These are phyloP conservation scores for Nissolia schottii DNA, from an alignment of 306 rosid genomes.

Conservation along the genomic window DNA sequence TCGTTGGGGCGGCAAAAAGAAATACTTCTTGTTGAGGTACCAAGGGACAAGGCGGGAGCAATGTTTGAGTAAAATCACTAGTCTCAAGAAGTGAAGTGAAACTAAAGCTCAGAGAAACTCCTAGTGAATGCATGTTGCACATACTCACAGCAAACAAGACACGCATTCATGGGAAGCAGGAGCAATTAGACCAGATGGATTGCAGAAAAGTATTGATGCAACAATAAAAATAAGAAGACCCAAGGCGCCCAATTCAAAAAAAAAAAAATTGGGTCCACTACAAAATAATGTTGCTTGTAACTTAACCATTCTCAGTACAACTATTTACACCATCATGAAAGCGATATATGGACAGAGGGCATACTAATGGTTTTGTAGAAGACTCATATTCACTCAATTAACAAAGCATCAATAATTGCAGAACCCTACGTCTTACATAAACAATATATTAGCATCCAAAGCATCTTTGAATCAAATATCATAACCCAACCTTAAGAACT, in stretches of 20 bases:
- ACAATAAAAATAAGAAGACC: background rate
- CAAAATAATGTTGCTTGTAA: background rate
- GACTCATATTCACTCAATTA: background rate
- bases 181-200: conserved; percentile 4
- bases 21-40: background rate
- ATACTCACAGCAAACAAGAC: background rate
- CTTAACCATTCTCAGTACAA: background rate
- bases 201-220: conserved; percentile 7
- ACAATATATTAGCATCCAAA: background rate
- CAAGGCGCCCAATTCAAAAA: background rate
- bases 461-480: background rate
- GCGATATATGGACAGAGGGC: background rate
- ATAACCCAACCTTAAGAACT: background rate
- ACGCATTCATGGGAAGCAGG: background rate
- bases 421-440: background rate
- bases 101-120: background rate
- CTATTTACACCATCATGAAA: background rate
- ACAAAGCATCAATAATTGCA: background rate
- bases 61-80: background rate
- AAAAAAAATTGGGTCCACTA: background rate
- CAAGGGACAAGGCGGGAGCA: background rate
- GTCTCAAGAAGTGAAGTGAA: background rate
- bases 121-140: background rate
- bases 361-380: background rate
- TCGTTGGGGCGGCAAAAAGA: background rate